phyloP scores from a whole-genome alignment of 73 alveolate species.

The Durusdinium trenchii region DNA sequence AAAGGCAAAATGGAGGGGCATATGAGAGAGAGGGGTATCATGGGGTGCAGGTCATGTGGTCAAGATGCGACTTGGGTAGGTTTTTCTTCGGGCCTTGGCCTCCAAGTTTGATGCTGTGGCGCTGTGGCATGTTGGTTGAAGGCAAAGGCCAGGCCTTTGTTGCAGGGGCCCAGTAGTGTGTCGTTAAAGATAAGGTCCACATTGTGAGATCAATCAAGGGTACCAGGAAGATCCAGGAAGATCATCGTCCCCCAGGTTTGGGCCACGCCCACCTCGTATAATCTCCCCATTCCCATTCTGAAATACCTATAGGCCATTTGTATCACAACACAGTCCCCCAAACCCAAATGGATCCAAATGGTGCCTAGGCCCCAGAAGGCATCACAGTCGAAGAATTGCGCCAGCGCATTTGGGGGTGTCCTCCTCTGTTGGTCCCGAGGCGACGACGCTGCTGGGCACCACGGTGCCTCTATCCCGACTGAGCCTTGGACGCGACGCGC shows the following conservation, averaged over 20 bases:
- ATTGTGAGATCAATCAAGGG: too few relatives aligned
- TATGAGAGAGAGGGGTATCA: neutral
- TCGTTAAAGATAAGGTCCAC: too few relatives aligned
- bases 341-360: neutral
- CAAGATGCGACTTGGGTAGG: too few relatives aligned
- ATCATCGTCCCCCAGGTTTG: too few relatives aligned
- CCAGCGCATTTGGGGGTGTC: too few relatives aligned
- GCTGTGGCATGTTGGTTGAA: too few relatives aligned
- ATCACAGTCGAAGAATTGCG: too few relatives aligned
- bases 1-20: neutral
- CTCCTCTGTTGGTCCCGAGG: neutral
- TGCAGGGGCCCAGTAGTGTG: too few relatives aligned
- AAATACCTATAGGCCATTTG: neutral
- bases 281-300: neutral
- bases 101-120: too few relatives aligned
- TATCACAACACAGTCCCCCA: neutral
- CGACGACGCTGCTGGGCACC: constrained; percentile 5
- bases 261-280: neutral
- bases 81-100: too few relatives aligned
- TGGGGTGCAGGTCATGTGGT: neutral
- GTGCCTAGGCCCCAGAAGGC: neutral
- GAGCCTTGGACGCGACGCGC: constrained; percentile 35
- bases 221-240: too few relatives aligned
- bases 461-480: constrained; percentile 49
- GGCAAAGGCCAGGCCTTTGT: too few relatives aligned